Conservation (phyloP, 352 stramenopile genomes). For the Phytopythium boreale region DNA sequence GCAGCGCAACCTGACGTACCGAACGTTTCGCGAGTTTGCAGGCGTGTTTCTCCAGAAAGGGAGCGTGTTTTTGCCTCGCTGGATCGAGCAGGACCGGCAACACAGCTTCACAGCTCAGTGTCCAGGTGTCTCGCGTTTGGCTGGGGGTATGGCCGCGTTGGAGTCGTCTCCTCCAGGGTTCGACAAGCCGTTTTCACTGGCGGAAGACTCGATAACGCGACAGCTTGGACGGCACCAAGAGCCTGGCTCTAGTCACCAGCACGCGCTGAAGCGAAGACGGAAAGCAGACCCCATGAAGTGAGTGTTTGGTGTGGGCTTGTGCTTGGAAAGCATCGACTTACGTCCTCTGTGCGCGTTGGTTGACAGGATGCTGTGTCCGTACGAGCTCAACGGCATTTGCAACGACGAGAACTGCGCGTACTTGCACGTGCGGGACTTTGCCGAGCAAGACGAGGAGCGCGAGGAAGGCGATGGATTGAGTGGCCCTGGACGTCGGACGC, state of each 20-base stretch:
- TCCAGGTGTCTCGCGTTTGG: neutral
- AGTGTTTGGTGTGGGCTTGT: too few relatives aligned
- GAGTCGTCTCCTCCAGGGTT: slow-evolving; percentile 12
- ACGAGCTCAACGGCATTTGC: slow-evolving; percentile 71
- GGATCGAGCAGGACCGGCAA: neutral
- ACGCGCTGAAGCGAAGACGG: slow-evolving; percentile 2
- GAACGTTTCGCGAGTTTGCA: slow-evolving; percentile 12
- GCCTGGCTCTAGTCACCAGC: neutral
- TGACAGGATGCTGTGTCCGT: slow-evolving; percentile 63
- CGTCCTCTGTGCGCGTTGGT: neutral
- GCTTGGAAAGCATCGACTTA: neutral
- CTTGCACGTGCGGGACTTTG: slow-evolving; percentile 64
- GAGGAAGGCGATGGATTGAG: neutral
- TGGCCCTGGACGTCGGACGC: neutral
- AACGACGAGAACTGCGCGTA: slow-evolving; percentile 70
- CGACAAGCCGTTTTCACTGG: slow-evolving; percentile 28
- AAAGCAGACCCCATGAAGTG: slow-evolving; percentile 60
- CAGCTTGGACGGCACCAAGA: slow-evolving; percentile 21
- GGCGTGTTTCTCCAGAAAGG: slow-evolving; percentile 27
- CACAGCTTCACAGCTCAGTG: neutral
- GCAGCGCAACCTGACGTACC: neutral
- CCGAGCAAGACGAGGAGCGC: neutral
- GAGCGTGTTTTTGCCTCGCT: slow-evolving; percentile 14
- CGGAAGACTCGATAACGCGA: slow-evolving; percentile 33
- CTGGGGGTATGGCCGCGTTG: neutral